Conservation (phyloP, 495 filamentous ascomycete species). For the Xylaria flabelliformis region DNA sequence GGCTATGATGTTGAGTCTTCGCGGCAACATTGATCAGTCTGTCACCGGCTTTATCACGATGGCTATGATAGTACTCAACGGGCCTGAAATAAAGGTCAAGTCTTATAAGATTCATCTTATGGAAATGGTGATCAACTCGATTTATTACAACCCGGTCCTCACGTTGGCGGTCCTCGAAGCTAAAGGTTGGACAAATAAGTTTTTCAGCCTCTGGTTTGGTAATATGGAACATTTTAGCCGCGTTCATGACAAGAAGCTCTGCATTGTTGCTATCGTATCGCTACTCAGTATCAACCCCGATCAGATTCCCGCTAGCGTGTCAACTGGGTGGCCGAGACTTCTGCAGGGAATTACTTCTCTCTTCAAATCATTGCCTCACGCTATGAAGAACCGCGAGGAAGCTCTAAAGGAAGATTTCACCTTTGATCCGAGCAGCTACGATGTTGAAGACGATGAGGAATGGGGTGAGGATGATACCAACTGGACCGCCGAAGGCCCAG, state of each 20-base stretch:
- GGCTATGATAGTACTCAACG: conserved; percentile 80
- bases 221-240: conserved; percentile 92
- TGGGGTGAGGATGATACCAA: conserved; percentile 75
- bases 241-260: conserved; percentile 98
- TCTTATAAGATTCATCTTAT: conserved; percentile 93
- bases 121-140: conserved; percentile 98
- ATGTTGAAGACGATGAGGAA: conserved; percentile 76
- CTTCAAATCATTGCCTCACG: conserved; percentile 89
- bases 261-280: conserved; percentile 88
- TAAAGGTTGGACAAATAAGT: conserved; percentile 99
- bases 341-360: conserved; percentile 85
- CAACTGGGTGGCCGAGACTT: conserved; percentile 95
- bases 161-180: conserved; percentile 82
- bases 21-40: conserved; percentile 85
- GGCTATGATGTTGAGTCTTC: conserved; percentile 93
- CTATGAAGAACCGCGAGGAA: conserved; percentile 89
- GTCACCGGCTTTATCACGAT: conserved; percentile 86
- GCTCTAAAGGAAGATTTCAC: conserved; percentile 89
- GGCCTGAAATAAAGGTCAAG: conserved; percentile 76
- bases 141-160: conserved; percentile 92
- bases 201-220: conserved; percentile 97
- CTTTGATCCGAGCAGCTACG: conserved; percentile 69
- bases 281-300: conserved; percentile 77
- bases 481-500: conserved; percentile 55
- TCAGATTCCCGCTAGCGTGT: conserved; percentile 84